These are phyloP conservation scores for Eucalyptus marginata DNA, from an alignment of 345 rosid genomes.

Conservation along the genomic window DNA sequence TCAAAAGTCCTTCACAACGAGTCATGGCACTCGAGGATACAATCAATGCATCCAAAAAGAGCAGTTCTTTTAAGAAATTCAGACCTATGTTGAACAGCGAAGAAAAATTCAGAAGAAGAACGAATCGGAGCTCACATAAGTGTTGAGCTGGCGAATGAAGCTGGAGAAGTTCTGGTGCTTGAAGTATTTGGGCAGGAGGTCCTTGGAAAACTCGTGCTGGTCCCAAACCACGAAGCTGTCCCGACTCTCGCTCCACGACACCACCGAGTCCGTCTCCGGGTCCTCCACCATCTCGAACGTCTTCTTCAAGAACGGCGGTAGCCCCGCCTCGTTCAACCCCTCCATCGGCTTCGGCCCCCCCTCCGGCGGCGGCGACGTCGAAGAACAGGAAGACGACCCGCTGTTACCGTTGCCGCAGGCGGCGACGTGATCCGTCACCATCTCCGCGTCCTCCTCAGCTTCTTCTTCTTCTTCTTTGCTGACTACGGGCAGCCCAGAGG, in stretches of 20 bases:
- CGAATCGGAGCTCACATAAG: slow-evolving; percentile 29
- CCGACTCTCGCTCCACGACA: slow-evolving; percentile 36
- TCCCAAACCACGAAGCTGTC: slow-evolving; percentile 58
- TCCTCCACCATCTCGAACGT: slow-evolving; percentile 52
- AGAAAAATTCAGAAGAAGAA: background rate
- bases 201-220: slow-evolving; percentile 21
- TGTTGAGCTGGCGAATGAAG: slow-evolving; percentile 62
- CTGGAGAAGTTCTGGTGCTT: slow-evolving; percentile 74
- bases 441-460: background rate
- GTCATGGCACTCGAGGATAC: background rate
- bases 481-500: background rate
- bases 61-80: background rate
- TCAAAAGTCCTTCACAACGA: background rate
- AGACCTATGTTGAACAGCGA: background rate
- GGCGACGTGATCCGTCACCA: background rate
- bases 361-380: slow-evolving; percentile 1
- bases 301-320: slow-evolving; percentile 48
- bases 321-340: slow-evolving; percentile 44
- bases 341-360: slow-evolving; percentile 34
- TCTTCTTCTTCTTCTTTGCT: background rate
- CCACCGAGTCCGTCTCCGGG: slow-evolving; percentile 26
- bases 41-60: background rate
- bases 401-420: background rate
- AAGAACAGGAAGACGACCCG: slow-evolving; percentile 1
- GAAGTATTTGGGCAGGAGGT: slow-evolving; percentile 49